Evolutionary conservation across 768 basidiomycete genomes (phyloP).

Genomic region (Favolaschia claudopus): DNA sequence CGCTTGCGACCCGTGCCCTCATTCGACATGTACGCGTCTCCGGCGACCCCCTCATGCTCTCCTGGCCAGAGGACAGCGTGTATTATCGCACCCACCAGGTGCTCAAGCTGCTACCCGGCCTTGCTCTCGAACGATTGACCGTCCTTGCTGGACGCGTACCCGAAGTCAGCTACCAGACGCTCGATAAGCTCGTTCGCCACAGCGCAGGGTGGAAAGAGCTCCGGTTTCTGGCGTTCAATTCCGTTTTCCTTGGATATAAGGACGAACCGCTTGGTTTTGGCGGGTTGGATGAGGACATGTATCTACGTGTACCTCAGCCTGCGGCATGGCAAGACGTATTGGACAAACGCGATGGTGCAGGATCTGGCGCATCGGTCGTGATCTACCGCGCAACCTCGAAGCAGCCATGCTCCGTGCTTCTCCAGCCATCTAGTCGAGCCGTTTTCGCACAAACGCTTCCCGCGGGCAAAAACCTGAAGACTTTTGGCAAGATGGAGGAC

Average conservation of each 20-base stretch:
- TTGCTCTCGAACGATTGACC: conserved; percentile 14
- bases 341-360: neutral
- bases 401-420: neutral
- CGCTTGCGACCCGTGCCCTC: neutral
- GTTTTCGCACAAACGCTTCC: conserved; percentile 6
- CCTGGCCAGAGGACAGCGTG: neutral
- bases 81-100: conserved; percentile 3
- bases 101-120: conserved; percentile 12
- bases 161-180: conserved; percentile 2
- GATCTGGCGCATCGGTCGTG: neutral
- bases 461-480: neutral
- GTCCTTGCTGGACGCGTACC: neutral
- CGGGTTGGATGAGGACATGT: neutral
- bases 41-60: conserved; percentile 1
- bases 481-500: neutral
- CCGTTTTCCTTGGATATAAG: neutral
- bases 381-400: conserved; percentile 3
- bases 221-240: conserved; percentile 2
- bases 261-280: neutral
- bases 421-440: neutral
- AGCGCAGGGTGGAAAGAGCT: conserved; percentile 11
- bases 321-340: conserved; percentile 3
- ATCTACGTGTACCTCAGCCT: conserved; percentile 9
- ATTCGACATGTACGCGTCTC: conserved; percentile 5
- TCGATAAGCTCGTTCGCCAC: conserved; percentile 7